A percentile compares a stretch with the other conserved stretches of the same genome.
These are phyloP conservation scores for Chlorella sp. DNA, from an alignment of 139 green algal species.

Conservation along the genomic window DNA sequence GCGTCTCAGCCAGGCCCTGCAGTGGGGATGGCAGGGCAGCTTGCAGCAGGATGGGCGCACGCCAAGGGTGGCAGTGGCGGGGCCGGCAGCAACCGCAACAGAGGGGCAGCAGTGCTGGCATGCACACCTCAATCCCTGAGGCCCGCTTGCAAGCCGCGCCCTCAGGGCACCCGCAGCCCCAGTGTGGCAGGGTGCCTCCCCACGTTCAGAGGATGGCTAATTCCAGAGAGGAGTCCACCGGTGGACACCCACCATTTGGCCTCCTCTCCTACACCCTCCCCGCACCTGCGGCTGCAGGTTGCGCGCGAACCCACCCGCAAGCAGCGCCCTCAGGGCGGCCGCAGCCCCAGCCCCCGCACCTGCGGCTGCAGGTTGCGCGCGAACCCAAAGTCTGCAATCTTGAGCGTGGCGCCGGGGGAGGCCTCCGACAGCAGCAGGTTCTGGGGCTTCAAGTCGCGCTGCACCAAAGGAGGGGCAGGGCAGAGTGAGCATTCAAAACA, in stretches of 20 bases:
- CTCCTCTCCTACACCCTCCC: too few species aligned
- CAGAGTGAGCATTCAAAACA: too few species aligned
- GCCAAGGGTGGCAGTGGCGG: neutral
- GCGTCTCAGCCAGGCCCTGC: conserved; percentile 91
- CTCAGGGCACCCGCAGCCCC: neutral
- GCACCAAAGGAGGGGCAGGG: conserved; percentile 15
- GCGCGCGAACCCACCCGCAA: too few species aligned
- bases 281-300: conserved; percentile 77
- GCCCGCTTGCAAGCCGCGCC: too few species aligned
- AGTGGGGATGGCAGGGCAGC: neutral
- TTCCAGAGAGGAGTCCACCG: too few species aligned
- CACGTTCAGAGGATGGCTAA: too few species aligned
- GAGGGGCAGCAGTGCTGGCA: too few species aligned
- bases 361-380: conserved; percentile 87
- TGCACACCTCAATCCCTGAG: too few species aligned
- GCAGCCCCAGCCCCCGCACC: neutral
- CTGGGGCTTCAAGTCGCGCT: conserved; percentile 98
- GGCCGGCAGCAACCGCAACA: neutral
- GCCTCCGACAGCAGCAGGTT: conserved; percentile 87
- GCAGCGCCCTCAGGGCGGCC: too few species aligned
- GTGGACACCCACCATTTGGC: too few species aligned
- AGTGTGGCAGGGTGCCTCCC: too few species aligned
- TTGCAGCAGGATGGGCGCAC: too few species aligned
- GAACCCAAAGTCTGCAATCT: conserved; percentile 99
- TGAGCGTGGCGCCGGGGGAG: conserved; percentile 60